phyloP scores from a whole-genome alignment of 1,284 basidiomycete genomes.

The Puccinia novopanici region DNA sequence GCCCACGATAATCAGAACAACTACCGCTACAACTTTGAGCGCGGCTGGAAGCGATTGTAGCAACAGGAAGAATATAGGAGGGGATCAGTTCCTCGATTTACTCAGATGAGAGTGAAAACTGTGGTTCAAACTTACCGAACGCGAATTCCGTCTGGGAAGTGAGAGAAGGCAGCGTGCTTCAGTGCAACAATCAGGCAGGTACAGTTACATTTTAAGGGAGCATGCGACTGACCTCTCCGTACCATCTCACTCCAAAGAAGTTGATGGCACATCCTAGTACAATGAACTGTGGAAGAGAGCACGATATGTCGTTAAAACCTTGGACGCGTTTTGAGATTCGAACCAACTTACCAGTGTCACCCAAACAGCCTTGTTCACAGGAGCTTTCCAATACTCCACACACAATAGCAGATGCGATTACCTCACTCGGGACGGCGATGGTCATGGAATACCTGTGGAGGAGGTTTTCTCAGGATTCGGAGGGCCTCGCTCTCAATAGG shows the following conservation, averaged over 20 bases:
- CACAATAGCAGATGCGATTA: conserved; percentile 50
- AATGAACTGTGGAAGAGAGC: conserved; percentile 51
- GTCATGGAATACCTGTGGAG: conserved; percentile 60
- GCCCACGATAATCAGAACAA: conserved; percentile 65
- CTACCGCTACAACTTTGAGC: conserved; percentile 61
- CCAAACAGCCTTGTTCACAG: conserved; percentile 48
- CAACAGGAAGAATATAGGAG: background rate
- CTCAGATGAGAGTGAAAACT: background rate
- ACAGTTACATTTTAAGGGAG: background rate
- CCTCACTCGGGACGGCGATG: conserved; percentile 61
- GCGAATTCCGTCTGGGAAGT: conserved; percentile 48
- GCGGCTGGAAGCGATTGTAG: conserved; percentile 14
- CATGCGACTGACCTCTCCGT: conserved; percentile 64
- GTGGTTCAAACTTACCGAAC: conserved; percentile 16
- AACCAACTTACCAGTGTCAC: conserved; percentile 6
- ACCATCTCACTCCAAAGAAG: conserved; percentile 66
- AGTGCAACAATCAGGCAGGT: background rate
- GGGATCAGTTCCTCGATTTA: background rate
- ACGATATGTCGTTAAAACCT: background rate
- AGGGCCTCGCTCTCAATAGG: background rate
- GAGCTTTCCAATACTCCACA: conserved; percentile 53
- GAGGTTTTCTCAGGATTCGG: background rate
- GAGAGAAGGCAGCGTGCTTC: conserved; percentile 36
- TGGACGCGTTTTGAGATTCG: conserved; percentile 45
- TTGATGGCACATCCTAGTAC: conserved; percentile 52